These are phyloP conservation scores for Neonectria coccinea DNA, from an alignment of 2,329 filamentous ascomycete species.

Conservation along the genomic window DNA sequence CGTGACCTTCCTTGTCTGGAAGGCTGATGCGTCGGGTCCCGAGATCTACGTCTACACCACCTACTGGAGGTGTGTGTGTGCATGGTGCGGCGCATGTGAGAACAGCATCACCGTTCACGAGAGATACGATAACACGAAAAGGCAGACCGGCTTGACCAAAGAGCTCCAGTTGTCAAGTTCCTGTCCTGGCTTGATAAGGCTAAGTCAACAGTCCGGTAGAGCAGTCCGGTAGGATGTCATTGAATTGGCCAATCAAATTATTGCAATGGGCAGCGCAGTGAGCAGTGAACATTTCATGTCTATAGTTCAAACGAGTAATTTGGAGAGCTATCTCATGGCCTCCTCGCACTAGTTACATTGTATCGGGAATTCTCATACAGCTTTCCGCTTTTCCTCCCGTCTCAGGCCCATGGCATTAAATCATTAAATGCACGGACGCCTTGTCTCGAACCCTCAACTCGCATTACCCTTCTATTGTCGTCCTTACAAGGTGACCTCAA, in stretches of 20 bases:
- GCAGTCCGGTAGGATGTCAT: background rate
- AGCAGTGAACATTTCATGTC: slow-evolving; percentile 46
- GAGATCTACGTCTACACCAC: background rate
- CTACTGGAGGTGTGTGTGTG: background rate
- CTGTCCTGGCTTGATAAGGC: background rate
- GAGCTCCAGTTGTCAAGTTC: too few species aligned
- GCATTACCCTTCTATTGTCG: slow-evolving; percentile 41
- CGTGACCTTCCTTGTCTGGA: background rate
- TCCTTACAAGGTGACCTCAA: slow-evolving; percentile 83
- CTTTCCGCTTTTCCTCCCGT: slow-evolving; percentile 45
- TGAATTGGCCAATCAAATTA: slow-evolving; percentile 11
- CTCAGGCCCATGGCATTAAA: slow-evolving; percentile 45
- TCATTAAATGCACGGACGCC: slow-evolving; percentile 51
- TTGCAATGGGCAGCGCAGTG: slow-evolving; percentile 21
- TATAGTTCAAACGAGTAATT: slow-evolving; percentile 51
- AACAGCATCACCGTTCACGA: too few species aligned
- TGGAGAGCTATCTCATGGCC: slow-evolving; percentile 48
- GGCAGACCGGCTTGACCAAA: background rate
- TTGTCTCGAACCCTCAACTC: slow-evolving; percentile 44
- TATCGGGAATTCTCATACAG: slow-evolving; percentile 55
- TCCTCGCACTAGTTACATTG: slow-evolving; percentile 52
- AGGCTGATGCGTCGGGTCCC: background rate
- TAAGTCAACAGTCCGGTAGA: background rate
- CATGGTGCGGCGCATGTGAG: background rate
- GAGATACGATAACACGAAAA: background rate